Evolutionary conservation across 768 basidiomycete genomes (phyloP).

Genomic region (Xanthoconium purpureum): DNA sequence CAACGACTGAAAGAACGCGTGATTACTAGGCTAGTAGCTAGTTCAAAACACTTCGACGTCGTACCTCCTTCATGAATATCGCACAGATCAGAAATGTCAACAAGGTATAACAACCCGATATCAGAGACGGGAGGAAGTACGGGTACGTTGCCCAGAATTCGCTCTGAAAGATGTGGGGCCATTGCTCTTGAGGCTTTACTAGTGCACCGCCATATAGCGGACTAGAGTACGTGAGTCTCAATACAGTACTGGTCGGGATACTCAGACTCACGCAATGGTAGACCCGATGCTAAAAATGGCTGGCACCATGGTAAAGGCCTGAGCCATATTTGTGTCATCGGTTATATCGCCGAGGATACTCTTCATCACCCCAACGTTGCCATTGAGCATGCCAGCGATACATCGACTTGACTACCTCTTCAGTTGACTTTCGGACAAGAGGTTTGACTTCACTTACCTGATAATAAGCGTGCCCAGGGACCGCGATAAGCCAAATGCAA

Average conservation of each 20-base stretch:
- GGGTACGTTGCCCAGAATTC: conserved; percentile 37
- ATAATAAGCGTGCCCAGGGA: conserved; percentile 54
- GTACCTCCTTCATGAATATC: conserved; percentile 33
- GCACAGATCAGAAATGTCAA: conserved; percentile 15
- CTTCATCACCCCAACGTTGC: conserved; percentile 41
- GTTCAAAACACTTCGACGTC: neutral
- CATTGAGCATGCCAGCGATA: conserved; percentile 36
- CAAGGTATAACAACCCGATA: conserved; percentile 17
- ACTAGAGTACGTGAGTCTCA: conserved; percentile 28
- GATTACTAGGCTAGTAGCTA: too few relatives aligned
- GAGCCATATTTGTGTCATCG: neutral
- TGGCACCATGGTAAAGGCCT: neutral
- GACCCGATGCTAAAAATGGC: neutral
- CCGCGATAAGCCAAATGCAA: conserved; percentile 60
- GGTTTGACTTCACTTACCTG: conserved; percentile 37
- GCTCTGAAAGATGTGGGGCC: conserved; percentile 45
- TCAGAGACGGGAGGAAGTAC: conserved; percentile 36
- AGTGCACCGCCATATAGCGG: conserved; percentile 59
- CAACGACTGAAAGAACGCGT: conserved; percentile 21
- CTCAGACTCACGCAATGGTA: neutral
- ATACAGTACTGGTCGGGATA: neutral
- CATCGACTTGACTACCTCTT: conserved; percentile 30
- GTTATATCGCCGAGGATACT: neutral
- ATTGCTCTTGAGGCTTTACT: conserved; percentile 52
- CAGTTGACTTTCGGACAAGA: neutral